These are phyloP conservation scores for Paraphysoderma sedebokerense DNA, from an alignment of 371 early-diverging fungal genomes.

Conservation along the genomic window DNA sequence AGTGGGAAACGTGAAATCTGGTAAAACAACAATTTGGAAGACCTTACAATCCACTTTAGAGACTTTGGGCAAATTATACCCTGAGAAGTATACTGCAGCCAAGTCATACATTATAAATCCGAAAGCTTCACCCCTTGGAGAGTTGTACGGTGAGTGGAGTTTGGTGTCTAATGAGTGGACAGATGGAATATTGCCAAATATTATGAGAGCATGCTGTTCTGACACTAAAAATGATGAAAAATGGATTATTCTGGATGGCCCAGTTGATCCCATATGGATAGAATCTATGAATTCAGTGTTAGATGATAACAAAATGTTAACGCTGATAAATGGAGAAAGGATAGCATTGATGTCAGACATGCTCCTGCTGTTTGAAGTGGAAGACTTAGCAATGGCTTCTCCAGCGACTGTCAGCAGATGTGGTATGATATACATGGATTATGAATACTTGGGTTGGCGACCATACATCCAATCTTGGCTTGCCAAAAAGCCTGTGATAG, in stretches of 20 bases:
- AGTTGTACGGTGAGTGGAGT: slow-evolving; percentile 35
- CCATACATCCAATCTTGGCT: slow-evolving; percentile 28
- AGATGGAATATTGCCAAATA: slow-evolving; percentile 31
- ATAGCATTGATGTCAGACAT: slow-evolving; percentile 32
- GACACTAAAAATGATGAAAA: slow-evolving; percentile 25
- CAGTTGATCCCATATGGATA: slow-evolving; percentile 37
- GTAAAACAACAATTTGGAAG: slow-evolving; percentile 30
- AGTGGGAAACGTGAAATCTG: slow-evolving; percentile 29
- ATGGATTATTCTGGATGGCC: slow-evolving; percentile 41
- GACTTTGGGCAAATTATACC: slow-evolving; percentile 13
- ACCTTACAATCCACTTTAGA: slow-evolving; percentile 16
- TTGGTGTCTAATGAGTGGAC: slow-evolving; percentile 34
- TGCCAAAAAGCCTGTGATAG: slow-evolving; percentile 1
- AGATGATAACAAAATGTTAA: slow-evolving; percentile 38
- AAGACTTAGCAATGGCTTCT: slow-evolving; percentile 22
- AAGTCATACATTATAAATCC: slow-evolving; percentile 26
- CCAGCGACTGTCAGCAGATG: slow-evolving; percentile 44
- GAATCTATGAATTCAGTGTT: slow-evolving; percentile 44
- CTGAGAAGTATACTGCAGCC: slow-evolving; percentile 16
- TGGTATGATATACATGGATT: slow-evolving; percentile 38
- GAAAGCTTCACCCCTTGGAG: slow-evolving; percentile 28
- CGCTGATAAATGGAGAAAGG: slow-evolving; percentile 36
- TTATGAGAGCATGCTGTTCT: slow-evolving; percentile 24
- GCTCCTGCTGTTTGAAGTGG: slow-evolving; percentile 35
- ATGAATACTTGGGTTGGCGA: slow-evolving; percentile 22